Percentiles rank a stretch among this genome's conserved stretches.
Evolutionary conservation across 2,329 filamentous ascomycete species (phyloP).

Genomic region (Microcyclospora pomicola): DNA sequence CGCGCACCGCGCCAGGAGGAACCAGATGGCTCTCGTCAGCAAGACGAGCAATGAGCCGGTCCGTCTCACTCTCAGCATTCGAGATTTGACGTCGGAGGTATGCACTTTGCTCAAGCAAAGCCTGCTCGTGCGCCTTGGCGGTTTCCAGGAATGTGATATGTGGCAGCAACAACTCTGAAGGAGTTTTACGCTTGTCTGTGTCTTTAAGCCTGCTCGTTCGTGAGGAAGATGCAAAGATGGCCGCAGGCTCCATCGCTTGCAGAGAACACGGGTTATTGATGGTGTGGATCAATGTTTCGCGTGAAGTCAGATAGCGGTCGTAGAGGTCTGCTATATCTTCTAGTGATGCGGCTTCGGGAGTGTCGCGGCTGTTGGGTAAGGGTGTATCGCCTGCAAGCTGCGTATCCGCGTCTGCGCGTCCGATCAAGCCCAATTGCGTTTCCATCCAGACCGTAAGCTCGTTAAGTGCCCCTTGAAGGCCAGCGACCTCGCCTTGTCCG

Average conservation of each 20-base stretch:
- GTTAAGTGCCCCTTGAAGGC: conserved; percentile 18
- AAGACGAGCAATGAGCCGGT: conserved; percentile 14
- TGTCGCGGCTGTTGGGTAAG: not conserved
- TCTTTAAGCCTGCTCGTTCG: not conserved
- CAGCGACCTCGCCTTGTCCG: conserved; percentile 10
- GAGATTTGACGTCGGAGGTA: conserved; percentile 16
- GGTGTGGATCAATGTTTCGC: conserved; percentile 12
- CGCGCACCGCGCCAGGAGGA: conserved; percentile 13
- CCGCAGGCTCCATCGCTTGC: not conserved
- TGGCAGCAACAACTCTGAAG: conserved; percentile 14
- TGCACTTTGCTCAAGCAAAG: conserved; percentile 15
- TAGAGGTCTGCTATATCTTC: conserved; percentile 16
- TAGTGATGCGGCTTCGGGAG: not conserved
- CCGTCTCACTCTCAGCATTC: conserved; percentile 12
- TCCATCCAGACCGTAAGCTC: conserved; percentile 22
- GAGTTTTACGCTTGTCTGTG: not conserved
- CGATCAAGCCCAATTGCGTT: conserved; percentile 17
- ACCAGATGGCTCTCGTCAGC: conserved; percentile 25
- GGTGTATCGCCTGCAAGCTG: not conserved
- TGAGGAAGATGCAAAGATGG: too few relatives aligned
- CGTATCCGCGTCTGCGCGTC: conserved; percentile 11
- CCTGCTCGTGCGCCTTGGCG: conserved; percentile 10
- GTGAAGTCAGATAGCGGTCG: conserved; percentile 15
- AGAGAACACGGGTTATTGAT: conserved; percentile 7
- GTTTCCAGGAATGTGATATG: conserved; percentile 11